A percentile compares a stretch with the other conserved stretches of the same genome.
phyloP scores from a whole-genome alignment of 768 basidiomycete genomes.

The Peribolospora kevripleyi region DNA sequence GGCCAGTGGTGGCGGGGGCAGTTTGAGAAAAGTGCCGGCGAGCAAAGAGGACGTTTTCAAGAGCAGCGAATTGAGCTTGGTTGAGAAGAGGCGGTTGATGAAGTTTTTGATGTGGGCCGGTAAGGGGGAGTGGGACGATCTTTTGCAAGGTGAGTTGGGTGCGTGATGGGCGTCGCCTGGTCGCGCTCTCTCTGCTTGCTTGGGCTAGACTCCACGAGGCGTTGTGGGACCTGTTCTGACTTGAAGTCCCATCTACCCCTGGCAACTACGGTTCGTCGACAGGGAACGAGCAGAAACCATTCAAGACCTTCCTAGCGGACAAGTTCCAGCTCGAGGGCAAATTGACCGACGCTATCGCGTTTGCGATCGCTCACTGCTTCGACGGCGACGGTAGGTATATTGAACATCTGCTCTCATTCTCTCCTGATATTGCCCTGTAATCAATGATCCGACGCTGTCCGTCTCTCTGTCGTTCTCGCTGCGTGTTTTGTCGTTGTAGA shows the following conservation, averaged over 20 bases:
- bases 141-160: constrained; percentile 2
- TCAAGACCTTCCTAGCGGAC: constrained; percentile 38
- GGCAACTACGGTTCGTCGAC: neutral
- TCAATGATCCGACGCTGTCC: neutral
- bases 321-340: constrained; percentile 38
- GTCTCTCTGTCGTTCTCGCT: neutral
- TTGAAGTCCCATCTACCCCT: neutral
- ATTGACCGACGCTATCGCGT: constrained; percentile 39
- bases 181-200: too few relatives aligned
- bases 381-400: constrained; percentile 30
- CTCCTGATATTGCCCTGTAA: neutral
- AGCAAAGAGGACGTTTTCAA: constrained; percentile 88
- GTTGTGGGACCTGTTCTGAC: too few relatives aligned
- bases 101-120: constrained; percentile 65
- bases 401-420: too few relatives aligned
- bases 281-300: constrained; percentile 32
- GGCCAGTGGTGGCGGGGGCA: constrained; percentile 7
- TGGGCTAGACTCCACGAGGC: too few relatives aligned
- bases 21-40: constrained; percentile 45
- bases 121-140: constrained; percentile 32
- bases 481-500: constrained; percentile 26
- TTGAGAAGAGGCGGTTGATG: constrained; percentile 79
- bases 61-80: constrained; percentile 42
- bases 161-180: too few relatives aligned
- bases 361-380: constrained; percentile 49